Base-by-base conservation (phyloP, 129 eudicot genomes). In the Centella asiatica region DNA sequence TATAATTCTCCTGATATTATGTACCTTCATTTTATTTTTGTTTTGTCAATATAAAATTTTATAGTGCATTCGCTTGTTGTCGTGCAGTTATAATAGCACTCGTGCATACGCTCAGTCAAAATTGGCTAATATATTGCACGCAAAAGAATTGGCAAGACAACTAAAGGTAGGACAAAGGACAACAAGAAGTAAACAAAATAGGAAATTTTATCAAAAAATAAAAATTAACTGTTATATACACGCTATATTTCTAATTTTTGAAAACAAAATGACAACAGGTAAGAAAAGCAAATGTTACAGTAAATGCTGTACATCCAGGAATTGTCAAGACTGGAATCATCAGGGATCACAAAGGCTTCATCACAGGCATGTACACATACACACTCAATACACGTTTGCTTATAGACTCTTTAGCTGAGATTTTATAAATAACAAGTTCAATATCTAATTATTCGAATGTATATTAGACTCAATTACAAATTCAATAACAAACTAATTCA, bases 221-320 rank as follows among this genome's bases (percentile, higher is more conserved):
- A n/a, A n/a, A n/a, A n/a, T n/a, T n/a, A n/a, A 15, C 11, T 42
- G 47, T 14, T 42, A 42, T 58, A 53, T 53, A n/a, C 34, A 14
- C n/a, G 24, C 31, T 18, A n/a, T n/a, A 4, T 34, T 7, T 20
- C 59, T 37, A 29, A 3, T 31, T 24, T 57, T 48, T 59, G 36
- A 15, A 34, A 54, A n/a, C 50, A 39, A 53, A 56, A 23, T 63
- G 13, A 58, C n/a, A 24, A 15, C 76, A 93, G 99, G 92, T 68
- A 58, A 77, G 76, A 55, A 77, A 85, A 53, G 96, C 88, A 74
- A 83, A 89, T 52, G 92, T 93, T 64, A 85, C 86, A 48, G 81
- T 88, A 77, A 93, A 93, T 67, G 86, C 99, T 8, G 93, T 93
- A 25, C 99, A 93, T 62, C 99, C 99, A 33, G 99, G 96, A 31